Conservation (phyloP, 441 rosid genomes). For the Caryocar brasiliense region DNA sequence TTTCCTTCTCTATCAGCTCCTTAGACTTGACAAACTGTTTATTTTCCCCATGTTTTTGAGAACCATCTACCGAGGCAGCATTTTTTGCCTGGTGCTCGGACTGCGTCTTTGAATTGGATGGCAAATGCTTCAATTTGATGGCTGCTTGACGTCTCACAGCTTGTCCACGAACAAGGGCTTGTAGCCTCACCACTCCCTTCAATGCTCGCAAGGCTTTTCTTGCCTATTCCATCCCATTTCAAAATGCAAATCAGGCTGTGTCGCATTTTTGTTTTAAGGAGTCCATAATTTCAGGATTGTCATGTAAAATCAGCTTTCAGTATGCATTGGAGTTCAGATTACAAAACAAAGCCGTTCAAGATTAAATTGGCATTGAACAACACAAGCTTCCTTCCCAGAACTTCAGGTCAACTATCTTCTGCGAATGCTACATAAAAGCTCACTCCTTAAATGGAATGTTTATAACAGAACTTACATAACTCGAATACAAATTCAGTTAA, state of each 20-base stretch:
- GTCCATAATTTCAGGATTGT: not conserved
- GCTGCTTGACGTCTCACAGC: conserved; percentile 43
- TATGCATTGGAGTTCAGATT: no score
- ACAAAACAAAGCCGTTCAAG: no score
- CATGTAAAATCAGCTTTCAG: not conserved
- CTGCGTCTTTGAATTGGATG: conserved; percentile 19
- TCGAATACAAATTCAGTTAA: no score
- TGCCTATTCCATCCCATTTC: conserved; percentile 39
- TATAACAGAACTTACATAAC: no score
- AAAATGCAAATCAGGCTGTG: not conserved
- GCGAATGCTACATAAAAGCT: no score
- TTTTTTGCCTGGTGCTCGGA: conserved; percentile 15
- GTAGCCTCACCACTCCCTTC: conserved; percentile 77
- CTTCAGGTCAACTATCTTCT: no score
- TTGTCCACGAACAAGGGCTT: conserved; percentile 78
- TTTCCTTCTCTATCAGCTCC: conserved; percentile 32
- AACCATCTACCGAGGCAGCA: conserved; percentile 3
- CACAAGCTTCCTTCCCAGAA: no score
- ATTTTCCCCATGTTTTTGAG: conserved; percentile 15
- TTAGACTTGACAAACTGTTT: conserved; percentile 18
- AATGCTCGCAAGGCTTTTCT: conserved; percentile 83
- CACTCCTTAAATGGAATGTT: no score
- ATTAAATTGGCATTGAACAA: no score
- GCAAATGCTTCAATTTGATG: conserved; percentile 16
- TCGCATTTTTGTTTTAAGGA: not conserved